Evolutionary conservation across 78 protist genomes (phyloP).

Genomic region (Dictyostelium intermedium): DNA sequence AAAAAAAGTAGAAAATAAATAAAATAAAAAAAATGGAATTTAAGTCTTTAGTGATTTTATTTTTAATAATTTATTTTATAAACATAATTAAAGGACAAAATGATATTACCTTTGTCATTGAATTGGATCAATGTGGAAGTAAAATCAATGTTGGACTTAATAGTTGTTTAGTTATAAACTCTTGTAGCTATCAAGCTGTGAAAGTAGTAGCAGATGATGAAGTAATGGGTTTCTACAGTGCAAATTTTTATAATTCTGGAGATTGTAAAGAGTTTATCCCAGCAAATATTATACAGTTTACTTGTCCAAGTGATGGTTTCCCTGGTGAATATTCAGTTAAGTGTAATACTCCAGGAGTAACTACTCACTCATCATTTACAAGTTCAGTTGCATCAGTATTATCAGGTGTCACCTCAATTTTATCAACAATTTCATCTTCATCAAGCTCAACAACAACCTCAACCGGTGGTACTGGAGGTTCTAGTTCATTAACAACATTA

Average conservation of each 20-base stretch:
- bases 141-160: neutral
- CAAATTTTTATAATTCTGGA: neutral
- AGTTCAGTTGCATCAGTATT: neutral
- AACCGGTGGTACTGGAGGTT: neutral
- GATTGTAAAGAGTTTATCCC: neutral
- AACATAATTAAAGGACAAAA: neutral
- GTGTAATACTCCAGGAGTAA: neutral
- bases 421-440: neutral
- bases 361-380: neutral
- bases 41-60: neutral
- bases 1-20: too few species aligned
- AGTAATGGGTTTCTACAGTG: neutral
- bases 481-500: neutral
- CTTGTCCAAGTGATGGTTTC: neutral
- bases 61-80: too few species aligned
- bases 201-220: neutral
- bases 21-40: neutral
- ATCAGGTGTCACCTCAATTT: neutral
- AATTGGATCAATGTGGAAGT: neutral
- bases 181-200: neutral
- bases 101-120: neutral
- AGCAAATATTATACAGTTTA: neutral
- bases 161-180: neutral
- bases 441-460: neutral
- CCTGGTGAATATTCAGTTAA: neutral